Percentiles rank a stretch among this genome's conserved stretches.
Evolutionary conservation across 805 yeast genomes (phyloP).

Genomic region (Wickerhamomyces strasburgensis): DNA sequence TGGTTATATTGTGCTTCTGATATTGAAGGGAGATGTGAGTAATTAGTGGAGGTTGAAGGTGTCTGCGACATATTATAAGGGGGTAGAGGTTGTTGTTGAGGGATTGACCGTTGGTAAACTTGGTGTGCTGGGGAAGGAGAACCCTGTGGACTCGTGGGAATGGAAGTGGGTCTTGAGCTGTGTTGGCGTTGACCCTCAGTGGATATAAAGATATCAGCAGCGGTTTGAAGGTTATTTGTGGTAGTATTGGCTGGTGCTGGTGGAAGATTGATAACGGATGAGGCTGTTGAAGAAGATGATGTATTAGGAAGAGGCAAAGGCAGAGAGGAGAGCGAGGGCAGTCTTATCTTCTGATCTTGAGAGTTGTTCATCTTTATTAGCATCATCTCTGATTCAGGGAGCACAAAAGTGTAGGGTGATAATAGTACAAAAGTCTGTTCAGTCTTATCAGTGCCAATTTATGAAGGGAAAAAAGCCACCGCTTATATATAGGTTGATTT

Average conservation of each 20-base stretch:
- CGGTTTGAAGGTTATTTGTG: conserved; percentile 3
- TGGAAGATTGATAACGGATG: too few relatives aligned
- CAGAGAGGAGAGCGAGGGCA: conserved; percentile 9
- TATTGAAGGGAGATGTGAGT: background rate
- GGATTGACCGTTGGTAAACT: background rate
- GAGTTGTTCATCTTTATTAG: conserved; percentile 3
- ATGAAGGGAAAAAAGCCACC: too few relatives aligned
- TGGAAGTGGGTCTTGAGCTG: background rate
- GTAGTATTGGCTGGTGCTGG: too few relatives aligned
- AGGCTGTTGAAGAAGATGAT: background rate
- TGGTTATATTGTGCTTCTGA: background rate
- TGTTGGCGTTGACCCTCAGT: background rate
- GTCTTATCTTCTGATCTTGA: conserved; percentile 7
- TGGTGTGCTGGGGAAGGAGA: conserved; percentile 1
- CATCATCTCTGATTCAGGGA: too few relatives aligned
- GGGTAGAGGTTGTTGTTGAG: background rate
- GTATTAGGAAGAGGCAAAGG: background rate
- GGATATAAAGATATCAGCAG: conserved; percentile 7
- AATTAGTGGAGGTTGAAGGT: background rate
- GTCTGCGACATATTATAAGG: conserved; percentile 1
- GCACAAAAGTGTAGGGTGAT: too few relatives aligned
- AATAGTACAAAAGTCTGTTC: too few relatives aligned
- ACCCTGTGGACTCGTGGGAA: background rate
- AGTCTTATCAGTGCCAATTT: too few relatives aligned
- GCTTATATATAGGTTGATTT: too few relatives aligned